Conservation (phyloP, 768 basidiomycete species). For the Mycena maculata region DNA sequence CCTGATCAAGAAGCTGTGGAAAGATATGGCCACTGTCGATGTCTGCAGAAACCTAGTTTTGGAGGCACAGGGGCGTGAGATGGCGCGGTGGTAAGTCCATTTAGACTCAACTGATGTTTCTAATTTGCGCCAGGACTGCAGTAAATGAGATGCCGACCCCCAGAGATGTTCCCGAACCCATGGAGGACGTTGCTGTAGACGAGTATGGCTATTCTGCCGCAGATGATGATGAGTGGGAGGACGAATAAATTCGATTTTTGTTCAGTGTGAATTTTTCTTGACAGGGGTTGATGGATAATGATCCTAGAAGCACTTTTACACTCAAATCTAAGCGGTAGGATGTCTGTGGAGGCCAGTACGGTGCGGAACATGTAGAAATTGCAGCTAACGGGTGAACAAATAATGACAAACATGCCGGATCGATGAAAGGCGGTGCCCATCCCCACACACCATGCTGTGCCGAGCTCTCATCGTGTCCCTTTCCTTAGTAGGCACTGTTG, state of each 20-base stretch:
- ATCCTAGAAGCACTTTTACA: not conserved
- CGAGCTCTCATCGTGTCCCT: slow-evolving; percentile 1
- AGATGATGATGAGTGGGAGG: slow-evolving; percentile 4
- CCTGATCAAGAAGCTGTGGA: not conserved
- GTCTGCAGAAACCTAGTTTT: not conserved
- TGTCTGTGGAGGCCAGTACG: not conserved
- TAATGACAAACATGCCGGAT: not conserved
- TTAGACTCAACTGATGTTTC: too few relatives aligned
- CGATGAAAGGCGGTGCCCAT: not conserved
- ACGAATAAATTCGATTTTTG: not conserved
- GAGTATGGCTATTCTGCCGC: not conserved
- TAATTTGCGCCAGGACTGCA: too few relatives aligned
- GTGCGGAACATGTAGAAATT: not conserved
- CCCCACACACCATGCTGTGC: slow-evolving; percentile 5
- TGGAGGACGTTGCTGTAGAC: not conserved
- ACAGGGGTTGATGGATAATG: not conserved
- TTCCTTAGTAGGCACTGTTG: not conserved
- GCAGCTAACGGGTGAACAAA: not conserved
- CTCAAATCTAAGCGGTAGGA: not conserved
- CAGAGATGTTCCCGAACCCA: not conserved
- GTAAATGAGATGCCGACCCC: not conserved
- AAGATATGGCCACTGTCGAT: slow-evolving; percentile 3
- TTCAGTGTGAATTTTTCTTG: not conserved
- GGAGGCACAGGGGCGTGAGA: not conserved
- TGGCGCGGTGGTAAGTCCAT: not conserved